A percentile compares a stretch with the other conserved stretches of the same genome.
Conservation (phyloP, 441 rosid genomes). For the Populus hybrid region DNA sequence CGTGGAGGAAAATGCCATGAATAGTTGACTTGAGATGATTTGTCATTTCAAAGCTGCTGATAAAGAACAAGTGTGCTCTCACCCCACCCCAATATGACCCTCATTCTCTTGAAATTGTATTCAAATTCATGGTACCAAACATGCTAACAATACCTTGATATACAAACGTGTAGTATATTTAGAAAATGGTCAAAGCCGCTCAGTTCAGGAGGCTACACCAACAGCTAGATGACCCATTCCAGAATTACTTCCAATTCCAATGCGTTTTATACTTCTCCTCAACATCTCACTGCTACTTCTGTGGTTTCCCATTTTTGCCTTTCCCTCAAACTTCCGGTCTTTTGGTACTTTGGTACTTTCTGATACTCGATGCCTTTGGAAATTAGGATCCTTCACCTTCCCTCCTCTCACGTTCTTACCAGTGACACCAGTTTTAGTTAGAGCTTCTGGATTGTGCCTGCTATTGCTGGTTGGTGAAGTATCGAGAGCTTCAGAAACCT, state of each 20-base stretch:
- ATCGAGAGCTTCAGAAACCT: slow-evolving; percentile 20
- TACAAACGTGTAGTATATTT: not conserved
- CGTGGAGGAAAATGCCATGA: not conserved
- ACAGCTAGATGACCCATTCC: slow-evolving; percentile 37
- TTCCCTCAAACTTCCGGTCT: slow-evolving; percentile 23
- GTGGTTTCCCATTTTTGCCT: slow-evolving; percentile 22
- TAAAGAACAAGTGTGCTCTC: not conserved
- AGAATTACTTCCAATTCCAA: slow-evolving; percentile 27
- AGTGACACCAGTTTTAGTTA: slow-evolving; percentile 12
- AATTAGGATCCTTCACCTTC: slow-evolving; percentile 21
- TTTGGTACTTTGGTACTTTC: slow-evolving; percentile 18
- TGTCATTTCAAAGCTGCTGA: slow-evolving; percentile 1
- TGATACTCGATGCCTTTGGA: slow-evolving; percentile 24
- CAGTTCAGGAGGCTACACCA: slow-evolving; percentile 44
- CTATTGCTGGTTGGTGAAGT: slow-evolving; percentile 14
- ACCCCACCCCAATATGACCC: not conserved
- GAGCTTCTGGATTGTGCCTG: slow-evolving; percentile 16
- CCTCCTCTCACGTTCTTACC: slow-evolving; percentile 22
- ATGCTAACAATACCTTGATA: not conserved
- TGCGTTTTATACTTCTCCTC: slow-evolving; percentile 34
- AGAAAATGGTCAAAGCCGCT: not conserved
- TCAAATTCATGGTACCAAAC: not conserved
- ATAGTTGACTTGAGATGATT: not conserved
- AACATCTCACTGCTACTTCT: slow-evolving; percentile 27
- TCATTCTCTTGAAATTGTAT: not conserved